Base-by-base conservation (phyloP, 352 stramenopile genomes). In the Blastocystis sp. region DNA sequence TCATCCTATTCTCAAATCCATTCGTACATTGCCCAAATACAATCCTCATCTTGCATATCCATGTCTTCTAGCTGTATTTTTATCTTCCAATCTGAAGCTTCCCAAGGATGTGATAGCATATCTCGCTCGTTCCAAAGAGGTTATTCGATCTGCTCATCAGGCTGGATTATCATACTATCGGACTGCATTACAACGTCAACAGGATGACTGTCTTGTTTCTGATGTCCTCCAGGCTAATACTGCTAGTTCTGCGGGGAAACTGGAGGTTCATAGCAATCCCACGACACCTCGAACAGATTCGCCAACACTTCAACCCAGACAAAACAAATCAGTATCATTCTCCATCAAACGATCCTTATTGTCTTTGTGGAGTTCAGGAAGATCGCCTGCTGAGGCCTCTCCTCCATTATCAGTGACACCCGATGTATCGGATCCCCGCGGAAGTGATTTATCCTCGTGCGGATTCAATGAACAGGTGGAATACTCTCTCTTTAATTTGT, bases 11-110 rank as follows among this genome's bases (percentile, higher is more conserved):
- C 71, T 83, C 54, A 27, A 39, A 21, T 63, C 71, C 5, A 83
- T 83, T 65, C 71, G 71, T 19, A 42, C 65, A 4, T 21, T 65
- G n/a, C 71, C 71, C 6, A 29, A 39, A 11, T 65, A 52, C 71
- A 83, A 83, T 43, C 71, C 71, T 32, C 24, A 37, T 14, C 37
- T 83, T 27, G 37, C 46, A 37, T 83, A 66, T 42, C n/a, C 71
- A 0, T 83, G 46, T 46, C 71, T 83, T n/a, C 27, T 83, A 37
- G 71, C 71, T 21, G 71, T 83, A 6, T 83, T 83, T 49, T 14
- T 66, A 43, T 66, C 46, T 14, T 49, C 71, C 49, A 83, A 83
- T 43, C 52, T 83, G 46, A 29, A 52, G 16, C 49, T 83, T n/a
- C 42, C 71, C 6, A 63, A 65, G 16, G 71, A 83, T 24, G 71